Evolutionary conservation across 148 eudicot species (phyloP).

Genomic region (Chenopodium quinoa): DNA sequence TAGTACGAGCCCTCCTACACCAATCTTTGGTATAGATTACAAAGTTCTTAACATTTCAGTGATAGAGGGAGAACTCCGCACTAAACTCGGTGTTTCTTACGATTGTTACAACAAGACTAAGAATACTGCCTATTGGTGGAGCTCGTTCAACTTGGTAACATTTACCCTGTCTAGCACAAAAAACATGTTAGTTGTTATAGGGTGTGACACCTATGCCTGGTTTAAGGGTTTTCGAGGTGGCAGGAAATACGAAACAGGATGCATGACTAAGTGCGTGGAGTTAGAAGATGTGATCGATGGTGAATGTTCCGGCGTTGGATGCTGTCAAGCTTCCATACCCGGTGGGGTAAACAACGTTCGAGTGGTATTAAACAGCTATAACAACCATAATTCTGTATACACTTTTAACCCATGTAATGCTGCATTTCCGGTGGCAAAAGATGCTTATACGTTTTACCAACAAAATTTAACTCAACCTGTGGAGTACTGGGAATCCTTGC

Average conservation of each 20-base stretch:
- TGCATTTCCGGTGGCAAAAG: constrained; percentile 21
- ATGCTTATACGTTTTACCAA: not conserved
- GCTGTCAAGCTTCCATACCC: constrained; percentile 18
- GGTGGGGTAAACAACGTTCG: constrained; percentile 7
- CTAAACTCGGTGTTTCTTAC: no score
- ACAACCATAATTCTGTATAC: not conserved
- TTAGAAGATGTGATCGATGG: not conserved
- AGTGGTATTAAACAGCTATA: not conserved
- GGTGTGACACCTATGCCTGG: constrained; percentile 13
- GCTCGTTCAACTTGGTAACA: not conserved
- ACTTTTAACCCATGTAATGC: constrained; percentile 21
- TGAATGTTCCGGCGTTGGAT: constrained; percentile 22
- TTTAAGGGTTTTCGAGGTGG: not conserved
- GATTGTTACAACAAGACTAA: no score
- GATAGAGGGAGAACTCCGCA: not conserved
- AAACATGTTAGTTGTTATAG: not conserved
- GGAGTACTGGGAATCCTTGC: no score
- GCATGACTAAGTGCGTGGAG: not conserved
- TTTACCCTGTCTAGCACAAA: not conserved
- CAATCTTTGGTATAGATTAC: not conserved
- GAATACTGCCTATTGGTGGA: no score
- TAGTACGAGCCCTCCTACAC: not conserved
- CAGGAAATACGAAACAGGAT: not conserved
- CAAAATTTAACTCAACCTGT: not conserved
- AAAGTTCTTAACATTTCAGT: not conserved